Conservation (phyloP, 495 filamentous ascomycete genomes). For the Extremus antarcticus region DNA sequence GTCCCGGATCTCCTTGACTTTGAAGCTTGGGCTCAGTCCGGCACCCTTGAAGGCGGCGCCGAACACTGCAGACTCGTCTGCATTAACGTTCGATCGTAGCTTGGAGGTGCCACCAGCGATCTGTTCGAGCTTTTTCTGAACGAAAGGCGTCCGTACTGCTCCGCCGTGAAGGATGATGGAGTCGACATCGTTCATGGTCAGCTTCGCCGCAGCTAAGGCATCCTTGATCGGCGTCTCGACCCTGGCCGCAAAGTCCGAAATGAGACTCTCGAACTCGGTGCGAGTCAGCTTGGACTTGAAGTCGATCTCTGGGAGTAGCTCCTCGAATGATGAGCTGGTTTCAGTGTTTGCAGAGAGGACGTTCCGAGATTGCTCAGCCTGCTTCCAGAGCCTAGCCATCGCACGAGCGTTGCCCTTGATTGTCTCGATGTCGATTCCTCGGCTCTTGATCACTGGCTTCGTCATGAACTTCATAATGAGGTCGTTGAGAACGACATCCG, state of each 20-base stretch:
- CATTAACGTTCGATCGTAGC: slow-evolving; percentile 86
- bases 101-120: slow-evolving; percentile 61
- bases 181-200: slow-evolving; percentile 68
- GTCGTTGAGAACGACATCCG: slow-evolving; percentile 74
- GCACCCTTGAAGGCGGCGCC: slow-evolving; percentile 93
- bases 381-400: slow-evolving; percentile 79
- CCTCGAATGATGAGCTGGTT: slow-evolving; percentile 70
- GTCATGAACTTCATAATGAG: slow-evolving; percentile 72
- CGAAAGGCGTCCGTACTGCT: slow-evolving; percentile 81
- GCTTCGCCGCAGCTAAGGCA: slow-evolving; percentile 60
- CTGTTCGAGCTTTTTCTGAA: slow-evolving; percentile 79
- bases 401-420: slow-evolving; percentile 72
- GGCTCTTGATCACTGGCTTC: slow-evolving; percentile 56
- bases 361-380: slow-evolving; percentile 78
- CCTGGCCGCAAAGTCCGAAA: slow-evolving; percentile 55
- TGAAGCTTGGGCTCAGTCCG: slow-evolving; percentile 81
- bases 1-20: slow-evolving; percentile 88
- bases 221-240: slow-evolving; percentile 59
- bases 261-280: slow-evolving; percentile 68
- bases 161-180: slow-evolving; percentile 91
- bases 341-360: slow-evolving; percentile 88
- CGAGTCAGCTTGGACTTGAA: slow-evolving; percentile 88
- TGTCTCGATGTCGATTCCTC: slow-evolving; percentile 43
- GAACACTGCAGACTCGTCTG: slow-evolving; percentile 93
- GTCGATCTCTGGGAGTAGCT: slow-evolving; percentile 79